Conservation (phyloP, 2,329 filamentous ascomycete species). For the Sphaerulina musiva region DNA sequence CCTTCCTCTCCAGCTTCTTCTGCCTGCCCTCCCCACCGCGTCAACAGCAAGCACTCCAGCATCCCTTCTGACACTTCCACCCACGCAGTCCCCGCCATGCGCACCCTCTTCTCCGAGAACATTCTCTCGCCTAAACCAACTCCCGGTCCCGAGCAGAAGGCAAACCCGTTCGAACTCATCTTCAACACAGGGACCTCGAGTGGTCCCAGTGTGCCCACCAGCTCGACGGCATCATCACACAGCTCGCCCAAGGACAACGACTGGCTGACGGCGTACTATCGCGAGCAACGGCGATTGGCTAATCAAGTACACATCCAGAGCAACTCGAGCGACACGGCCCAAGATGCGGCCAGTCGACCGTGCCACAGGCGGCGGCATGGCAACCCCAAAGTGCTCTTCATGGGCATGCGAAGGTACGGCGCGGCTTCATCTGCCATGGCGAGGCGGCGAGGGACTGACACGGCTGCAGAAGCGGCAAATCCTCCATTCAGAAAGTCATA, state of each 20-base stretch:
- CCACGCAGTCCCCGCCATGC: conserved; percentile 23
- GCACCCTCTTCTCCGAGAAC: conserved; percentile 32
- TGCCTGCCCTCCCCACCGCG: background rate
- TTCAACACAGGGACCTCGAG: conserved; percentile 24
- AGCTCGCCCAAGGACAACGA: conserved; percentile 27
- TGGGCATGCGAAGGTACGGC: conserved; percentile 83
- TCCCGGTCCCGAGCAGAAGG: conserved; percentile 18
- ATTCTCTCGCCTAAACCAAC: conserved; percentile 29
- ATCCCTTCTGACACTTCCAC: conserved; percentile 11
- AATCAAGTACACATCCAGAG: conserved; percentile 14
- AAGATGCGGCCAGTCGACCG: conserved; percentile 13
- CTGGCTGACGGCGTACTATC: conserved; percentile 28
- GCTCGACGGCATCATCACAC: conserved; percentile 23
- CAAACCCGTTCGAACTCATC: conserved; percentile 29
- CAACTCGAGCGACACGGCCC: background rate
- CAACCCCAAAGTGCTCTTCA: conserved; percentile 71
- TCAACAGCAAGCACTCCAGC: background rate
- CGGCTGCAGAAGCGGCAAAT: conserved; percentile 77
- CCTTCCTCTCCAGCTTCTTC: background rate
- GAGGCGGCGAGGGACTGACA: background rate
- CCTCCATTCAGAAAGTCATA: conserved; percentile 97
- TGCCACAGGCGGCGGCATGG: conserved; percentile 26
- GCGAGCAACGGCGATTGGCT: conserved; percentile 24
- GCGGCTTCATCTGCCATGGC: background rate
- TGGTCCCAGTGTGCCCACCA: conserved; percentile 20